These are phyloP conservation scores for Pichia sorboxylosa DNA, from an alignment of 1,139 yeast genomes.

Conservation along the genomic window DNA sequence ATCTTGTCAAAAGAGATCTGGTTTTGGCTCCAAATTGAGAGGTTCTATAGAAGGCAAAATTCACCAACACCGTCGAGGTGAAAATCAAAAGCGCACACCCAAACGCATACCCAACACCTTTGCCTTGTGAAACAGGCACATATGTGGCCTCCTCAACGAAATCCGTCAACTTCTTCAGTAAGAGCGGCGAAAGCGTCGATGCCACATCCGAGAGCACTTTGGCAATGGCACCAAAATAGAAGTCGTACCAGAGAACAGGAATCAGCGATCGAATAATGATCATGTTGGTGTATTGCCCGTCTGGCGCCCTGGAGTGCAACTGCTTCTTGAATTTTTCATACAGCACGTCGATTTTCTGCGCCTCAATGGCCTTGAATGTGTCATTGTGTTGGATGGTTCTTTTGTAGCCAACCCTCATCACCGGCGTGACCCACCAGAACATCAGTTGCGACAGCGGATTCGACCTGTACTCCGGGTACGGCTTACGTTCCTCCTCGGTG, in stretches of 20 bases:
- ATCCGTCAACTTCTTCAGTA: constrained; percentile 39
- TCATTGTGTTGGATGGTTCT: no score
- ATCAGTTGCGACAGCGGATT: no score
- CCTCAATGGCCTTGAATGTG: no score
- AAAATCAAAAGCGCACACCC: constrained; percentile 38
- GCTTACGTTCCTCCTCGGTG: no score
- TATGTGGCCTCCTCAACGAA: constrained; percentile 31
- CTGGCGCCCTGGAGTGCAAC: no score
- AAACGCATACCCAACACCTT: constrained; percentile 50
- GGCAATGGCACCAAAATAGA: neutral
- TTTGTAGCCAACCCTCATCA: no score
- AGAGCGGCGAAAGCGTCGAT: constrained; percentile 29
- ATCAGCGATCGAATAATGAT: no score
- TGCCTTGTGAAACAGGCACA: constrained; percentile 24
- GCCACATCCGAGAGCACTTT: constrained; percentile 15
- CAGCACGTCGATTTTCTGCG: no score
- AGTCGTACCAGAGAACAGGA: neutral
- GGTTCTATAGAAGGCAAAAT: neutral
- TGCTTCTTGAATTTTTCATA: no score
- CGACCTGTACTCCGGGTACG: no score
- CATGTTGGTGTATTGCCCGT: no score
- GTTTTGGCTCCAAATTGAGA: neutral
- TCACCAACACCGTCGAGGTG: constrained; percentile 31
- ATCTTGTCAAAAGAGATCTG: neutral
- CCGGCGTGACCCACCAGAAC: no score